Percentiles rank a stretch among this genome's conserved stretches.
These are phyloP conservation scores for Cokeromyces recurvatus DNA, from an alignment of 371 early-diverging fungal species.

Conservation along the genomic window DNA sequence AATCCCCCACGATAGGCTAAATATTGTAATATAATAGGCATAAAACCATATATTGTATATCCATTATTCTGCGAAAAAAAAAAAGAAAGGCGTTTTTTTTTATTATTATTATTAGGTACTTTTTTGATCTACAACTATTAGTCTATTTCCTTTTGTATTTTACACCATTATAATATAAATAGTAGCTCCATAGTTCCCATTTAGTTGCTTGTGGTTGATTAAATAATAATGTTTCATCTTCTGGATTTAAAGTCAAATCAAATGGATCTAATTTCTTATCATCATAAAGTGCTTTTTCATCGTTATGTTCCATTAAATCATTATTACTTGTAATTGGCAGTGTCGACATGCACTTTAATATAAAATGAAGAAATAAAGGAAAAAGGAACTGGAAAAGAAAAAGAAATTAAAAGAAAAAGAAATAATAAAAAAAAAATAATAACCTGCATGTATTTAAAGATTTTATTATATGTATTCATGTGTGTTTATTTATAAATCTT, in stretches of 20 bases:
- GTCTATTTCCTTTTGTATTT: too few species aligned
- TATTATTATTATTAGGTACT: too few species aligned
- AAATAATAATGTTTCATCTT: neutral
- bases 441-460: too few species aligned
- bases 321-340: too few species aligned
- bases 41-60: slow-evolving; percentile 38
- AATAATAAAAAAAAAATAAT: neutral
- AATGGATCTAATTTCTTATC: slow-evolving; percentile 7
- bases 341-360: too few species aligned
- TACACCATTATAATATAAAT: slow-evolving; percentile 50
- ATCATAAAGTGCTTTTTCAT: neutral
- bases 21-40: slow-evolving; percentile 40
- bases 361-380: too few species aligned
- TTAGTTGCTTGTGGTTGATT: slow-evolving; percentile 35
- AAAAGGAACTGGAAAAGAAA: too few species aligned
- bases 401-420: too few species aligned
- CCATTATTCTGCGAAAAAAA: slow-evolving; percentile 36
- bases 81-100: too few species aligned
- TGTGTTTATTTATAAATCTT: too few species aligned
- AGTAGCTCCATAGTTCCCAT: slow-evolving; percentile 44
- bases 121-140: too few species aligned
- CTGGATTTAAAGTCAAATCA: neutral
- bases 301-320: too few species aligned
- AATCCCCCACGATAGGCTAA: slow-evolving; percentile 36
- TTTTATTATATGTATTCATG: slow-evolving; percentile 8